Conservation (phyloP, 169 alveolate genomes). For the Plasmodium relictum region DNA sequence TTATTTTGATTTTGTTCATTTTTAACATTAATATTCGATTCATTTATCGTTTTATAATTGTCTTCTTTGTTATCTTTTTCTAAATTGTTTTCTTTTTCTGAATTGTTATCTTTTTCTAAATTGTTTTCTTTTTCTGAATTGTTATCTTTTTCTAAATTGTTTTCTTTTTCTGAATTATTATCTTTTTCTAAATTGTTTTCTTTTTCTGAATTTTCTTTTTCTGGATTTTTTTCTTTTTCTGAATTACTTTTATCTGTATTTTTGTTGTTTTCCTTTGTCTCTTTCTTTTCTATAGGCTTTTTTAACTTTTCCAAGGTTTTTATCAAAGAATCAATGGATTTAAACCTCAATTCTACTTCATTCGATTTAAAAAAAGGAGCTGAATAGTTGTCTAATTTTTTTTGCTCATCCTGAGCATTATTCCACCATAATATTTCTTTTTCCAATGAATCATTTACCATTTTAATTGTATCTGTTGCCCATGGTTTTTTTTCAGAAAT, state of each 20-base stretch:
- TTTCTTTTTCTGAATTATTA: constrained; percentile 22
- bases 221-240: not conserved
- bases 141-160: not conserved
- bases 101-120: constrained; percentile 32
- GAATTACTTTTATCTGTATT: not conserved
- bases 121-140: constrained; percentile 28
- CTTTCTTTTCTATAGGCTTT: constrained; percentile 40
- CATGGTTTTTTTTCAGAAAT: constrained; percentile 63
- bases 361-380: constrained; percentile 71
- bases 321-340: constrained; percentile 10
- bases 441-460: constrained; percentile 58
- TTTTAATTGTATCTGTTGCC: constrained; percentile 59
- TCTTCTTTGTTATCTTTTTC: constrained; percentile 21
- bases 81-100: constrained; percentile 1
- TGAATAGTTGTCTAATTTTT: constrained; percentile 71
- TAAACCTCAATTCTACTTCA: constrained; percentile 58
- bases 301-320: constrained; percentile 50
- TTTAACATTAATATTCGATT: constrained; percentile 4
- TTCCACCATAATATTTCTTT: constrained; percentile 57
- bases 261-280: constrained; percentile 2
- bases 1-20: not conserved
- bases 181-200: constrained; percentile 34
- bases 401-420: constrained; percentile 75
- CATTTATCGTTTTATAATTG: not conserved
- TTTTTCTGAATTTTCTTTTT: constrained; percentile 11